Base-by-base conservation (phyloP, 305 asterid genomes). In the Solanum hybrid region DNA sequence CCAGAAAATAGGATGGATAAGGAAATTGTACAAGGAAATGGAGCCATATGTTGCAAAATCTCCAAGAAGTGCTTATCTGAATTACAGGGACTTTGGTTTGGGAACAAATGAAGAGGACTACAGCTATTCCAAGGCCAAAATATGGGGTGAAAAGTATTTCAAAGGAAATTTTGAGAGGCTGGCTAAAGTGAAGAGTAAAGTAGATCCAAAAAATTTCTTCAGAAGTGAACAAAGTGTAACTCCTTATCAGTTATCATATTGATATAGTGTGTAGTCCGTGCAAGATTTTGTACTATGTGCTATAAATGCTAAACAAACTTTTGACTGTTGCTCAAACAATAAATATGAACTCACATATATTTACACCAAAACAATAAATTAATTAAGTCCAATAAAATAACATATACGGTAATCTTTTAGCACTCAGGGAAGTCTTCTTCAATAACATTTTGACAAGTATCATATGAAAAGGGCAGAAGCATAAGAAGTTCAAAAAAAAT, bases 161-260 rank as follows among this genome's bases (percentile, higher is more conserved):
- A 95, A 94, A 89, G 84, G 90, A 12, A 95, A 95, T 73, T 95
- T 95, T 34, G 92, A 94, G 71, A 92, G 95, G 78, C 88, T 95
- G 94, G 98, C 93, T n/a, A 92, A 90, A 42, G 89, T 94, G 11
- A 95, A 95, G 91, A 94, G 90, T 7, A 29, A 29, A 6, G 95
- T 94, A 42, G 98, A 95, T 89, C 96, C 97, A 0, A 92, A 86
- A 3, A 95, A 95, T 57, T 88, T 95, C 20, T 95, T 95, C 18
- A 93, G 95, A 89, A 94, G 91, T 28, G 97, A 95, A 77, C 98
- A 95, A 87, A 95, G 97, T 75, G 92, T 95, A 2, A 97, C 98
- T 5, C 82, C 89, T 82, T 39, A 46, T 83, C 40, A 40, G 3
- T 37, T 24, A 18, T 46, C 37, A 28, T 16, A 24, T 18, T 80